Percentiles rank a stretch among this genome's conserved stretches.
Evolutionary conservation across 2,329 filamentous ascomycete genomes (phyloP).

Genomic region (Tolypocladium album): DNA sequence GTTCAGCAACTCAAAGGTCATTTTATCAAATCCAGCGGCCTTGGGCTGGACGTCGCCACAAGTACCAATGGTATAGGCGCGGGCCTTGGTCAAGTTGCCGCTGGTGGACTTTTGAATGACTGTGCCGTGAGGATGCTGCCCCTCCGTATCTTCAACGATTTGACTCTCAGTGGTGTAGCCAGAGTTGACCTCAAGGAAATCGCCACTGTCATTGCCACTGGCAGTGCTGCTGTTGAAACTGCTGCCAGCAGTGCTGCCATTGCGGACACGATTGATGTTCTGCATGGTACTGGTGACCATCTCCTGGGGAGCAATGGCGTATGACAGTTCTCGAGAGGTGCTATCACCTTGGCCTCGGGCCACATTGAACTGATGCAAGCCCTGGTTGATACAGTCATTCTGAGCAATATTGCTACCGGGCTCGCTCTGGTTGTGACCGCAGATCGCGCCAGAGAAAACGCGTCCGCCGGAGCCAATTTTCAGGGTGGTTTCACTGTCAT

Average conservation of each 20-base stretch:
- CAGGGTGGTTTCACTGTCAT: neutral
- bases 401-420: neutral
- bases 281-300: neutral
- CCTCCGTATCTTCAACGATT: neutral
- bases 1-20: slow-evolving; percentile 3
- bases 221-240: neutral
- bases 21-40: neutral
- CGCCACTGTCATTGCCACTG: neutral
- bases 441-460: neutral
- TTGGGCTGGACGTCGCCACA: neutral
- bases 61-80: neutral
- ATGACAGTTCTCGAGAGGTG: neutral
- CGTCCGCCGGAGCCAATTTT: neutral
- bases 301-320: neutral
- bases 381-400: neutral
- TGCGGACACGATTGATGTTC: neutral
- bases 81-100: neutral
- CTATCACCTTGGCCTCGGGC: neutral
- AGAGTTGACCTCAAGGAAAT: no score
- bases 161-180: neutral
- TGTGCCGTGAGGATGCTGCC: neutral
- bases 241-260: neutral
- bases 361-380: neutral
- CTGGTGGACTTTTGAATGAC: neutral
- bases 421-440: neutral